Base-by-base conservation (phyloP, 2,329 filamentous ascomycete species). In the Herpotrichia juniperi region DNA sequence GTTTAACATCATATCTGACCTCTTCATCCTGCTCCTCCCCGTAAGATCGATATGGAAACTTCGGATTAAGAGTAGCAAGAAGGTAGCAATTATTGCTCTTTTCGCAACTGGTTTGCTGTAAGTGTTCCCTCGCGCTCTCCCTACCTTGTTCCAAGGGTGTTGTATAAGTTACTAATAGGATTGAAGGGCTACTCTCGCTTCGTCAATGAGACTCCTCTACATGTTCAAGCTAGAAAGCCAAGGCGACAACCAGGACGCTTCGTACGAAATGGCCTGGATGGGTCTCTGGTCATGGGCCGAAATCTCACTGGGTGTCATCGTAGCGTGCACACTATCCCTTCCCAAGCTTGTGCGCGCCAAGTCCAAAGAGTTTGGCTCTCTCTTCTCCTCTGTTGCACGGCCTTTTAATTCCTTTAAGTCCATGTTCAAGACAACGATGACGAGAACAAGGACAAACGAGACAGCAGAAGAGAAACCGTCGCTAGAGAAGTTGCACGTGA, bases 1-100 rank as follows among this genome's bases (percentile, higher is more conserved):
- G 17, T 40, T 54, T 28, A 57, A 57, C 24, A 46, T 54, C 9
- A 2, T 51, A 4, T 54, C 48, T 5, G 54, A 57, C 43, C 2
- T 54, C 2, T 30, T 37, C 3, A 51, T 57, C 42, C 22, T 57
- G 16, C 14, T 57, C 4, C 21, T 57, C 5, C 54, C 54, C 5
- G 16, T 42, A 3, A 16, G 14, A n/a, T 48, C 50, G 1, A 25
- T 57, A 4, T 57, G 54, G 54, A 14, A 25, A 14, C 21, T 57
- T 34, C 42, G 32, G n/a, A 51, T 57, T 21, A 17, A 31, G 1
- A 6, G 25, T 2, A 47, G 28, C 19, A 56, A 51, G 43, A 56
- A 56, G 39, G 17, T 50, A 1, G 34, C 17, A 2, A 56, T 56
- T 24, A n/a, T 26, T 17, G 8, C 47, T 4, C 53, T 56, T 9